A percentile compares a stretch with the other conserved stretches of the same genome.
Conservation (phyloP, 208 protist species). For the Acanthamoeba lenticulata region DNA sequence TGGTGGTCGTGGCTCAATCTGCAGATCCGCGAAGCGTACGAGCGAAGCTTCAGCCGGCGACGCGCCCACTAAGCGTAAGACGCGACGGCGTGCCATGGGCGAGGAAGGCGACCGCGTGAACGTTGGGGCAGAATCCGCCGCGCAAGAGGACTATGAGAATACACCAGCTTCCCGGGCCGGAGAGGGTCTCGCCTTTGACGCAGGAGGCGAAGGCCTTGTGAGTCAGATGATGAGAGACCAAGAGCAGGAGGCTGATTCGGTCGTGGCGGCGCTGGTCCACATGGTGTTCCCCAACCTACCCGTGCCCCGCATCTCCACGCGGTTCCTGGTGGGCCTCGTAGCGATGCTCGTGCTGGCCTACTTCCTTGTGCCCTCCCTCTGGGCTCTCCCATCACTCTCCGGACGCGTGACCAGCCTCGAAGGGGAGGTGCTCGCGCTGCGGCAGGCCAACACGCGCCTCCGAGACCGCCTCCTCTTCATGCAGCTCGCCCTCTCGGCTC, state of each 20-base stretch:
- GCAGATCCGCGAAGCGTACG: too few species aligned
- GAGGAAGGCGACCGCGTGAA: too few species aligned
- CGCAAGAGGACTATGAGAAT: too few species aligned
- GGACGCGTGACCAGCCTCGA: not conserved
- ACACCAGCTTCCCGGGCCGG: too few species aligned
- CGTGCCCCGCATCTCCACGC: not conserved
- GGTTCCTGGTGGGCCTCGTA: not conserved
- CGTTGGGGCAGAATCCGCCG: too few species aligned
- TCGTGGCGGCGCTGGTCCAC: not conserved
- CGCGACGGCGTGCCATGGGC: too few species aligned
- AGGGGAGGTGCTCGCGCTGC: not conserved
- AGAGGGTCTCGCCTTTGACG: too few species aligned
- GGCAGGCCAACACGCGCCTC: not conserved
- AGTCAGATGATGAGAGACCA: too few species aligned
- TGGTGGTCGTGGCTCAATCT: too few species aligned
- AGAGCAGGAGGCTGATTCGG: not conserved
- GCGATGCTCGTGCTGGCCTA: not conserved
- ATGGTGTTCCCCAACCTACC: not conserved
- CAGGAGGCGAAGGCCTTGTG: too few species aligned
- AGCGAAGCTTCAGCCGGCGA: too few species aligned
- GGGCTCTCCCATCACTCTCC: not conserved
- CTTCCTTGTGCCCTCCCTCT: not conserved
- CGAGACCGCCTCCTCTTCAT: not conserved
- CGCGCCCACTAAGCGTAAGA: too few species aligned
- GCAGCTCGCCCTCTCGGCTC: not conserved